These are phyloP conservation scores for Ceratocystis ficicola DNA, from an alignment of 2,329 filamentous ascomycete species.

Conservation along the genomic window DNA sequence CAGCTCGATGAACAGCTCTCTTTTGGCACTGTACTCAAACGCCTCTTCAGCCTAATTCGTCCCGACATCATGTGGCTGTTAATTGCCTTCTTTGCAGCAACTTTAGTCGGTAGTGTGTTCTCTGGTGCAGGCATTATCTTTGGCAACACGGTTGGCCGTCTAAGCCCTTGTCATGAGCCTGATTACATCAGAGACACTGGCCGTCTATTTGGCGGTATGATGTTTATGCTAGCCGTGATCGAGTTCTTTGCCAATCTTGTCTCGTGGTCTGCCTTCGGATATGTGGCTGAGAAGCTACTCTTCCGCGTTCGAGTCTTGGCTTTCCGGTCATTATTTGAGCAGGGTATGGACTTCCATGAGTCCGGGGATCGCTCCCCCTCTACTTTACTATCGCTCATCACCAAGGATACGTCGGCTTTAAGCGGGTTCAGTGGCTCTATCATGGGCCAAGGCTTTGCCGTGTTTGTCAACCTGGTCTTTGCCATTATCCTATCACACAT, in stretches of 20 bases:
- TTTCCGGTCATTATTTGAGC: conserved; percentile 52
- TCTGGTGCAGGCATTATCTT: conserved; percentile 43
- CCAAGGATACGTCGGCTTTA: conserved; percentile 54
- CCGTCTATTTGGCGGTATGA: conserved; percentile 44
- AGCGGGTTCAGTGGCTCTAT: conserved; percentile 59
- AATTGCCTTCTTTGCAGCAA: conserved; percentile 33
- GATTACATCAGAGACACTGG: conserved; percentile 31
- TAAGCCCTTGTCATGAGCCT: conserved; percentile 38
- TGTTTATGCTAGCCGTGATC: conserved; percentile 40
- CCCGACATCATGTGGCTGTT: conserved; percentile 33
- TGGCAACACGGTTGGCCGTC: conserved; percentile 32
- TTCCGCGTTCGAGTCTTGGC: conserved; percentile 51
- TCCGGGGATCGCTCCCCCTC: conserved; percentile 50
- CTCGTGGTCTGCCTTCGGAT: conserved; percentile 41
- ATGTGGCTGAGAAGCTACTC: conserved; percentile 49
- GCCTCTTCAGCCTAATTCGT: conserved; percentile 31
- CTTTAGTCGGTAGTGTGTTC: conserved; percentile 46
- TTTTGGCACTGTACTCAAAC: conserved; percentile 32
- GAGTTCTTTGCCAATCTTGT: conserved; percentile 43
- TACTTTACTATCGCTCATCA: conserved; percentile 53
- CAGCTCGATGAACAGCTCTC: conserved; percentile 34
- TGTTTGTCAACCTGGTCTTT: conserved; percentile 53
- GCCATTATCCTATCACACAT: conserved; percentile 58
- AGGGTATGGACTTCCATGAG: conserved; percentile 61
- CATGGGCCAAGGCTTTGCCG: conserved; percentile 56